These are phyloP conservation scores for Rhynchosporium agropyri DNA, from an alignment of 2,329 filamentous ascomycete genomes.

Conservation along the genomic window DNA sequence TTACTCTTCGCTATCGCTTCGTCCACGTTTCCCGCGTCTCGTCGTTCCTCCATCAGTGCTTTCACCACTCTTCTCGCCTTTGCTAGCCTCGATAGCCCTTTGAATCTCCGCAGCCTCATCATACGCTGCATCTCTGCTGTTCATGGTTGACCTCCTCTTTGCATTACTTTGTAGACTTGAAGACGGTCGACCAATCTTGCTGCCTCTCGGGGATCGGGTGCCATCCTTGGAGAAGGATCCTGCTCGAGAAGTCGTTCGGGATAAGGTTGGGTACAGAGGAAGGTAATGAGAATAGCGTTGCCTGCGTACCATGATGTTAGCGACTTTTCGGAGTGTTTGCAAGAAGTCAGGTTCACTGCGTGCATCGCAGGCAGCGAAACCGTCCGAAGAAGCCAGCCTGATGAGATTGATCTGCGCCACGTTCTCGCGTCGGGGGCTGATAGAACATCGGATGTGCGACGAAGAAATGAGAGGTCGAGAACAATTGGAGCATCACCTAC, in stretches of 20 bases:
- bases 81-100: constrained; percentile 92
- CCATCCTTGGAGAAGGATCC: constrained; percentile 67
- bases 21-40: constrained; percentile 76
- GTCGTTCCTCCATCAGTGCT: constrained; percentile 54
- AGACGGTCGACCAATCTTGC: constrained; percentile 57
- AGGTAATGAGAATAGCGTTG: constrained; percentile 69
- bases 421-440: constrained; percentile 39
- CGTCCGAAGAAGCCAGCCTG: constrained; percentile 39
- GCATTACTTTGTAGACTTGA: constrained; percentile 44
- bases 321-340: constrained; percentile 24
- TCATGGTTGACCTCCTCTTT: constrained; percentile 95
- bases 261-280: constrained; percentile 56
- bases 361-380: constrained; percentile 17
- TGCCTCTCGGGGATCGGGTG: constrained; percentile 56
- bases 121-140: constrained; percentile 91
- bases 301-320: constrained; percentile 51
- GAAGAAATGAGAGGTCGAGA: constrained; percentile 26
- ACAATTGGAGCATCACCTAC: constrained; percentile 58
- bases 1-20: constrained; percentile 94
- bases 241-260: constrained; percentile 62
- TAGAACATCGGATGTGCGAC: constrained; percentile 32
- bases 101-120: constrained; percentile 91
- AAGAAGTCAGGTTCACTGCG: constrained; percentile 23
- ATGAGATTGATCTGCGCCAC: constrained; percentile 43
- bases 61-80: constrained; percentile 61